These are phyloP conservation scores for Parachaetomium inaequale DNA, from an alignment of 495 filamentous ascomycete genomes.

Conservation along the genomic window DNA sequence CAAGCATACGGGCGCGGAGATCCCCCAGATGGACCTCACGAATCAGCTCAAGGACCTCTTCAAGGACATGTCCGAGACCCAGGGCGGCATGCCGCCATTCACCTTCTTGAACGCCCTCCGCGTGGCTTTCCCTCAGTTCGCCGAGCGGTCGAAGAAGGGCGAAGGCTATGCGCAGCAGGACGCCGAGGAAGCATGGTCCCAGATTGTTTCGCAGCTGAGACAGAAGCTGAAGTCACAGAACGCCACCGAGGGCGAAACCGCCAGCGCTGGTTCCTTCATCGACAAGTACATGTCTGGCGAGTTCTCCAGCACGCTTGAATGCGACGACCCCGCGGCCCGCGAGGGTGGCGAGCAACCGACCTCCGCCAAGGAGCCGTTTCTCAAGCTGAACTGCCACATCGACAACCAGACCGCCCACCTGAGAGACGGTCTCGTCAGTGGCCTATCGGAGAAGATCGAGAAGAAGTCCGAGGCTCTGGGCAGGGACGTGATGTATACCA, in stretches of 20 bases:
- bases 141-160: constrained; percentile 74
- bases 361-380: constrained; percentile 66
- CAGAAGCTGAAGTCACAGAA: constrained; percentile 70
- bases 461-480: constrained; percentile 78
- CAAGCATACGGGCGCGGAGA: constrained; percentile 37
- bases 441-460: constrained; percentile 82
- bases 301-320: constrained; percentile 72
- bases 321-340: constrained; percentile 73
- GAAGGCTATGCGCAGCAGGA: constrained; percentile 92
- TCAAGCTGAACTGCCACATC: constrained; percentile 96
- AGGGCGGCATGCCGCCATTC: constrained; percentile 79
- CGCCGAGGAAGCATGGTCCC: constrained; percentile 97
- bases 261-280: constrained; percentile 65
- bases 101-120: constrained; percentile 82
- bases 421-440: constrained; percentile 76
- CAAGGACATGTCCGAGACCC: constrained; percentile 89
- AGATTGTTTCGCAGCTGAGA: constrained; percentile 83
- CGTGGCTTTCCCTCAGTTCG: constrained; percentile 86
- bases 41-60: constrained; percentile 80
- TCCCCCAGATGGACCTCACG: constrained; percentile 66
- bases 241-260: constrained; percentile 31
- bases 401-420: constrained; percentile 80
- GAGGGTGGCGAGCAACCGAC: constrained; percentile 72
- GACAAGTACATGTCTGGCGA: constrained; percentile 85
- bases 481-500: constrained; percentile 79